Evolutionary conservation across 306 rosid genomes (phyloP).

Genomic region (Cucurbita moschata): DNA sequence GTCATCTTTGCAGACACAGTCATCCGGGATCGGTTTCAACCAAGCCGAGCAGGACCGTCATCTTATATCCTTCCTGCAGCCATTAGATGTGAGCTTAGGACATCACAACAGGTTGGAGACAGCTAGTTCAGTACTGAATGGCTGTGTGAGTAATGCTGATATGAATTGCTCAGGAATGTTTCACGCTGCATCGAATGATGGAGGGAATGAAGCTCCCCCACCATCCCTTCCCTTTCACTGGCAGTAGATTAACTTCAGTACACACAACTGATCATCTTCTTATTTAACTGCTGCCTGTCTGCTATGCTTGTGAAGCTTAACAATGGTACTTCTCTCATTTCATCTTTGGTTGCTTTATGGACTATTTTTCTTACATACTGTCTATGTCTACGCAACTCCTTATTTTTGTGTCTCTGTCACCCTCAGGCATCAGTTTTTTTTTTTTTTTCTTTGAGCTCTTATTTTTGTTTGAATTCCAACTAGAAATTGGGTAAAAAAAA

Average conservation of each 20-base stretch:
- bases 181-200: constrained; percentile 19
- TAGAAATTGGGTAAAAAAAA: background rate
- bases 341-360: background rate
- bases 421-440: background rate
- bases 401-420: background rate
- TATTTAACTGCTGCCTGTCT: background rate
- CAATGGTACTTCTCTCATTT: background rate
- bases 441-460: no score
- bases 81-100: constrained; percentile 18
- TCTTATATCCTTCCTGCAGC: constrained; percentile 34
- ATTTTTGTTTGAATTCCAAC: background rate
- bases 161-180: constrained; percentile 37
- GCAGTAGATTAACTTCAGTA: constrained; percentile 24
- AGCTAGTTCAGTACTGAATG: constrained; percentile 39
- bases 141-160: constrained; percentile 16
- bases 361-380: background rate
- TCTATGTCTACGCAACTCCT: background rate
- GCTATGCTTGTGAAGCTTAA: background rate
- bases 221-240: constrained; percentile 65
- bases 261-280: background rate
- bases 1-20: constrained; percentile 78
- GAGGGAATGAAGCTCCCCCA: constrained; percentile 34
- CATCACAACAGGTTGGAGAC: constrained; percentile 25
- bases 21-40: constrained; percentile 38
- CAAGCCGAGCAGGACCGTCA: constrained; percentile 29